phyloP scores from a whole-genome alignment of 371 early-diverging fungal species.

The Mortierella sp. region DNA sequence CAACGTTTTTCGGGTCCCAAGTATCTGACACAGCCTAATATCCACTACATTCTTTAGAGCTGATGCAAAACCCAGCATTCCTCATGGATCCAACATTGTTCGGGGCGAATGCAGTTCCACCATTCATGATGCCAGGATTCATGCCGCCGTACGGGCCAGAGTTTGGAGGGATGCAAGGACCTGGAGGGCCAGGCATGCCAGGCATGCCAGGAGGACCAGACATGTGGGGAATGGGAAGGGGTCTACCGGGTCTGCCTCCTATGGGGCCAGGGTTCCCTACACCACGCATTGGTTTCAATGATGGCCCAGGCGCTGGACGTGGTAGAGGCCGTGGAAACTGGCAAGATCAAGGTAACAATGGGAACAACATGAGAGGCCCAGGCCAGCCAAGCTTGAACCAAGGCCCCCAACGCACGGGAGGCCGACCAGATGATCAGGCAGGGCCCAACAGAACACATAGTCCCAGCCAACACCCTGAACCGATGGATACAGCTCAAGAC shows the following conservation, averaged over 20 bases:
- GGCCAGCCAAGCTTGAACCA: slow-evolving; percentile 16
- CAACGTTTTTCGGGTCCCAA: no score
- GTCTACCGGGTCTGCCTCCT: slow-evolving; percentile 42
- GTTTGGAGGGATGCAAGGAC: slow-evolving; percentile 23
- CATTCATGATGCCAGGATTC: slow-evolving; percentile 48
- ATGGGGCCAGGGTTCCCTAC: slow-evolving; percentile 51
- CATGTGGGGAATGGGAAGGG: slow-evolving; percentile 45
- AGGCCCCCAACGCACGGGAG: slow-evolving; percentile 1
- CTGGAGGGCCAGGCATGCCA: slow-evolving; percentile 13
- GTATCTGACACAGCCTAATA: no score
- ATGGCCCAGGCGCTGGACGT: slow-evolving; percentile 27
- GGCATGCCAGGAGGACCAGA: slow-evolving; percentile 25
- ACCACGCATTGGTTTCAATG: slow-evolving; percentile 43
- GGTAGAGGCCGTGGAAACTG: slow-evolving; percentile 43
- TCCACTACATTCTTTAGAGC: slow-evolving; percentile 6
- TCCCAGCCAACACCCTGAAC: neutral
- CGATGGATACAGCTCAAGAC: slow-evolving; percentile 1
- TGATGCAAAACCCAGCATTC: slow-evolving; percentile 43
- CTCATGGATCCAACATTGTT: slow-evolving; percentile 49
- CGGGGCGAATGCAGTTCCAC: slow-evolving; percentile 23
- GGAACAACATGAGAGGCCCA: slow-evolving; percentile 7
- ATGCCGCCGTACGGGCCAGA: slow-evolving; percentile 39
- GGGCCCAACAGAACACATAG: neutral
- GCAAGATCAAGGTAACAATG: slow-evolving; percentile 30
- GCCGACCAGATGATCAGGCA: slow-evolving; percentile 3